Evolutionary conservation across 2,329 filamentous ascomycete species (phyloP), one percentile per base, ranked within the genome.

Genomic region (Phaeosphaeriaceae sp.): DNA sequence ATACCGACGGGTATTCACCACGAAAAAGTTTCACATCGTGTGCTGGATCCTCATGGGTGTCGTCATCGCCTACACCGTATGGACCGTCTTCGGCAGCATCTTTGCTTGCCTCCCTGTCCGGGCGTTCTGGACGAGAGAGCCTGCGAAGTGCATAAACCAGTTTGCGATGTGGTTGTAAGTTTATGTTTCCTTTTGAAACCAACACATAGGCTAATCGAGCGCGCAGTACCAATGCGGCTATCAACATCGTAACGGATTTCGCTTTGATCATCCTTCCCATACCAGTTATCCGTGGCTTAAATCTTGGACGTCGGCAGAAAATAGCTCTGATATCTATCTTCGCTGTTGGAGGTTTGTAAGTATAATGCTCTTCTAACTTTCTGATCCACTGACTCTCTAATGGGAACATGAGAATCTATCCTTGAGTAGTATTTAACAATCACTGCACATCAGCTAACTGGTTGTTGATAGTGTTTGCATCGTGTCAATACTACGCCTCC

Each of bases 291-390:
- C 46, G 56, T 37, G 63, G 61, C 9, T 50, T 77, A 38, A 70
- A 68, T 15, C 59, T 77, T 17, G 64, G 68, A 8, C 54, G 50
- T 13, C 54, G 61, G 18, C 71, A 76, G 48, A 76, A 75, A 51
- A 50, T 66, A 30, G 68, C 70, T 7, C 55, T 77, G 3, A 61
- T 64, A 6, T 63, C 60, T 5, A 68, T 77, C 21, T 77, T 77
- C 40, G 66, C 68, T 6, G 55, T 77, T 9, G 74, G 74, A 21
- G 66, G 67, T 21, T 73, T 76, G 74, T 76, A 63, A 65, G 72
- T 71, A 40, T 3, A 41, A 36, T n/a, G n/a, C n/a, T 34, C 13
- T 36, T 29, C 17, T 8, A 16, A 30, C 18, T 26, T 44, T 2
- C 9, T n/a, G 41, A n/a, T 16, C 17, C 5, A 8, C 26, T 15